These are phyloP conservation scores for Claviceps sp. DNA, from an alignment of 2,329 filamentous ascomycete species.

Conservation along the genomic window DNA sequence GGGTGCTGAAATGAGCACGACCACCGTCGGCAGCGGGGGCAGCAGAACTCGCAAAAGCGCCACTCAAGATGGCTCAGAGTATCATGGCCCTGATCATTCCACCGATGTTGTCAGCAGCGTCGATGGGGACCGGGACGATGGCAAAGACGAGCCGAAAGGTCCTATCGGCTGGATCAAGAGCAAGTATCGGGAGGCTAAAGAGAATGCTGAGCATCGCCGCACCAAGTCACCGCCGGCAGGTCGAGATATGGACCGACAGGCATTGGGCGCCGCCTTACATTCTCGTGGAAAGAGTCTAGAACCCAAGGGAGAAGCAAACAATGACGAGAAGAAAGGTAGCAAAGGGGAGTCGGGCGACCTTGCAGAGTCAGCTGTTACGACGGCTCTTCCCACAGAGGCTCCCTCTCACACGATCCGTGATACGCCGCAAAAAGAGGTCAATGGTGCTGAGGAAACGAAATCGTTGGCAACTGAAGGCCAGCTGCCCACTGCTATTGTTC, in stretches of 20 bases:
- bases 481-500: background rate
- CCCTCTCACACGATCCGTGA: background rate
- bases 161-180: constrained; percentile 45
- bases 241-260: constrained; percentile 14
- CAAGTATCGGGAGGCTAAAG: constrained; percentile 47
- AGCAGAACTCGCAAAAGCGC: constrained; percentile 34
- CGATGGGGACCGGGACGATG: constrained; percentile 23
- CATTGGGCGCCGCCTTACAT: constrained; percentile 17
- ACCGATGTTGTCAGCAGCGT: constrained; percentile 26
- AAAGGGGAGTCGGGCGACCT: background rate
- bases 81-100: constrained; percentile 23
- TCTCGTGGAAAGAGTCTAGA: constrained; percentile 35
- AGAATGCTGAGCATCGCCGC: constrained; percentile 39
- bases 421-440: background rate
- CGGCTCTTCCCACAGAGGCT: background rate
- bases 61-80: constrained; percentile 37
- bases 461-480: background rate
- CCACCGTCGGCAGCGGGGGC: constrained; percentile 52
- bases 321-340: constrained; percentile 10
- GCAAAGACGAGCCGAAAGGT: constrained; percentile 34
- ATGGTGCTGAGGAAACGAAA: background rate
- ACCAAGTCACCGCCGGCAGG: constrained; percentile 41
- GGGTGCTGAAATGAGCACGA: constrained; percentile 51
- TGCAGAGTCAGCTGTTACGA: background rate
- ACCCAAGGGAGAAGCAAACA: constrained; percentile 24